Conservation (phyloP, 495 filamentous ascomycete species). For the Penicillium antarcticum region DNA sequence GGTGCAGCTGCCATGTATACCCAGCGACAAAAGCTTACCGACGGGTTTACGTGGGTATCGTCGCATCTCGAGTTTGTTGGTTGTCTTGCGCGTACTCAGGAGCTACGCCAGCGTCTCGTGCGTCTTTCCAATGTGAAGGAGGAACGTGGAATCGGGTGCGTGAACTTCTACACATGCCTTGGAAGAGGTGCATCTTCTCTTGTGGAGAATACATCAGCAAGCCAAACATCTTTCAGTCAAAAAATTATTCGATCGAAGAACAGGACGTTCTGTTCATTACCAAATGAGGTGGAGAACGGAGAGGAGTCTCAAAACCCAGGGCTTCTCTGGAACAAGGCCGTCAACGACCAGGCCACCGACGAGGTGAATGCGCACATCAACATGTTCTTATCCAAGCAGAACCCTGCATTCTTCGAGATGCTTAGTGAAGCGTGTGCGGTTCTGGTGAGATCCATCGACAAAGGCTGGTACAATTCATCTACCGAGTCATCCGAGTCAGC, state of each 20-base stretch:
- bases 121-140: slow-evolving; percentile 53
- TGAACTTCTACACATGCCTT: slow-evolving; percentile 79
- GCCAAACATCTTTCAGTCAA: slow-evolving; percentile 33
- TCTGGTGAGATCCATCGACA: slow-evolving; percentile 47
- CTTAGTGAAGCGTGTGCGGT: slow-evolving; percentile 62
- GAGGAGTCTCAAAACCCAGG: slow-evolving; percentile 24
- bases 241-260: slow-evolving; percentile 46
- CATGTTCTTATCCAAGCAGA: slow-evolving; percentile 81
- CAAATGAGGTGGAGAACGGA: slow-evolving; percentile 49
- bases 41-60: slow-evolving; percentile 74
- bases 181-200: slow-evolving; percentile 55
- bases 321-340: slow-evolving; percentile 58
- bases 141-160: slow-evolving; percentile 61
- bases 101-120: slow-evolving; percentile 64
- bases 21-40: slow-evolving; percentile 70
- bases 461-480: slow-evolving; percentile 36
- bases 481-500: slow-evolving; percentile 22
- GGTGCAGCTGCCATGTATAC: slow-evolving; percentile 84
- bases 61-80: slow-evolving; percentile 96
- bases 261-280: slow-evolving; percentile 83
- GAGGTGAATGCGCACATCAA: slow-evolving; percentile 81
- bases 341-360: slow-evolving; percentile 75
- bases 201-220: slow-evolving; percentile 27
- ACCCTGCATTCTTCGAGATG: slow-evolving; percentile 73
- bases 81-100: slow-evolving; percentile 73